Base-by-base conservation (phyloP, 176 grass and related monocot species). In the Oropetium thomaeum region DNA sequence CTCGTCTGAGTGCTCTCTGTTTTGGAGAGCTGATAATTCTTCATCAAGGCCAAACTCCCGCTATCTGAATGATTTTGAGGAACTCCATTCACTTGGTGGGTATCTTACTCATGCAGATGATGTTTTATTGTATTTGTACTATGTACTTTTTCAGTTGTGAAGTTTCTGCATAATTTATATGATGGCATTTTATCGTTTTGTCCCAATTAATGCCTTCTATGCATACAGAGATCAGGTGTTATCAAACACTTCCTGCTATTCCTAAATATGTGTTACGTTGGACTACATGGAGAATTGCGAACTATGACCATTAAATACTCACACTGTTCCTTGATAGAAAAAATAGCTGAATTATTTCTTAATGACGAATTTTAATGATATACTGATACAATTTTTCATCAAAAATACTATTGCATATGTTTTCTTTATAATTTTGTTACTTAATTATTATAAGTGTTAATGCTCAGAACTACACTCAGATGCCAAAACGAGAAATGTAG, bases 41-140 rank as follows among this genome's bases (percentile, higher is more conserved):
- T 91, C 88, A 49, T 87, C 95, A 62, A 92, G 62, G 86, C 76
- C 88, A 69, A 97, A 89, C 85, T 97, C 95, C 19, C 91, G 95
- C 59, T 97, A 97, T 74, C 69, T 89, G 43, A 97, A 87, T 88
- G 95, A 97, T 89, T 97, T 97, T 73, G 85, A 97, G 81, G 88
- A 93, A 69, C 76, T 97, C n/a, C 89, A 72, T 34, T 92, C 95
- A 71, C 88, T 97, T 81, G 95, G 95, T 97, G 81, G 87, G 85
- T 47, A 62, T 58, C 44, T 72, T 71, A 54, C n/a, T 59, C 55
- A 8, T 6, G n/a, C 42, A 63, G 43, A 19, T 71, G 77, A 20
- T 27, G 28, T 65, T 76, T 62, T 41, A 49, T 5, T 32, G 22
- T 76, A n/a, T n/a, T n/a, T n/a, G n/a, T n/a, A n/a, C n/a, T n/a